Evolutionary conservation across 441 rosid genomes (phyloP), one percentile per base, ranked within the genome.

Genomic region (Lepidium campestre): DNA sequence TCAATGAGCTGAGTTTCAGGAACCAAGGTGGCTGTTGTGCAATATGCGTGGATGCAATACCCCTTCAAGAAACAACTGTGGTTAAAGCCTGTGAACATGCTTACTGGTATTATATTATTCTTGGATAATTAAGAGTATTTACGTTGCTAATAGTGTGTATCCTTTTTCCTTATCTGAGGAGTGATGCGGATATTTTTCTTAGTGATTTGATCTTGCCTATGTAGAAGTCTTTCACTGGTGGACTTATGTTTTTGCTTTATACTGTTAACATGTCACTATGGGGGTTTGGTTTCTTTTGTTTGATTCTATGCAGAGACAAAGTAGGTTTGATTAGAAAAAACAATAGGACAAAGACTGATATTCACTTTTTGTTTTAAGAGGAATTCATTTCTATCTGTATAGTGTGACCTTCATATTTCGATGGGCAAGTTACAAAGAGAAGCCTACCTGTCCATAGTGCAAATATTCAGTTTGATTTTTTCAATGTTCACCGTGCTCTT

Each of bases 331-430:
- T 35, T 44, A 40, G 37, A 37, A 49, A 37, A 12, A 29, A 31
- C n/a, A 19, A 36, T 52, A 46, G 48, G 19, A 59, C 11, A 15
- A 32, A 55, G 11, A 23, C 23, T 46, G 41, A 40, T 39, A 13
- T 60, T 47, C 14, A 46, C 54, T 57, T 22, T 57, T 15, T 34
- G 13, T 63, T 47, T 13, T 29, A 46, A 63, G 69, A 78, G 47
- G 53, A 57, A 20, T 62, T 65, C 15, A 18, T 42, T 62, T 78
- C 23, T 67, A 60, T 78, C 49, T 65, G 12, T 80, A 82, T 77
- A 73, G 99, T 75, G 96, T 84, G 77, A 87, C 81, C 0, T 91
- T 97, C 71, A 91, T 91, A 61, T 95, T 93, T 48, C 95, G 78
- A 7, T 91, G 99, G 97, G 97, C 89, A 13, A 82, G 95, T 5